phyloP scores from a whole-genome alignment of 23 red algal species.

The Gracilaria caudata region DNA sequence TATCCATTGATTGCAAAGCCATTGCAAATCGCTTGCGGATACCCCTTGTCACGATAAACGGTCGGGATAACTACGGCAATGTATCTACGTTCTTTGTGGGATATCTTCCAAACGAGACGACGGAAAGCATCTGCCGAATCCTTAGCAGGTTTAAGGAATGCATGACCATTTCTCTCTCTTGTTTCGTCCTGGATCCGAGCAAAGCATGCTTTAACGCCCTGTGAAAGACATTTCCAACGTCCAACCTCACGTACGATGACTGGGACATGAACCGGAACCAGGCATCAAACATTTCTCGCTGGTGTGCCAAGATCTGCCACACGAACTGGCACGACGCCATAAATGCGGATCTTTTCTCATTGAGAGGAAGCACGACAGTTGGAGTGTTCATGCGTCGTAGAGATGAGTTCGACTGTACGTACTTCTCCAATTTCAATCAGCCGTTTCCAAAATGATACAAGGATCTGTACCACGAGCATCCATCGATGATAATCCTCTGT shows the following conservation, averaged over 20 bases:
- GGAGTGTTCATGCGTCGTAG: background rate
- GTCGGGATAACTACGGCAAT: background rate
- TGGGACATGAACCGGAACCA: background rate
- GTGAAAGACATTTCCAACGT: background rate
- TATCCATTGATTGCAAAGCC: slow-evolving; percentile 20
- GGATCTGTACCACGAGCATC: slow-evolving; percentile 17
- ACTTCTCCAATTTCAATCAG: background rate
- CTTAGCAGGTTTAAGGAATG: background rate
- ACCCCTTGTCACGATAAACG: slow-evolving; percentile 20
- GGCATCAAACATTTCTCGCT: background rate
- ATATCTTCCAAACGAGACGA: background rate
- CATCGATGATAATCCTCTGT: background rate
- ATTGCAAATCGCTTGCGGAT: background rate
- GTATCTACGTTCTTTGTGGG: slow-evolving; percentile 20
- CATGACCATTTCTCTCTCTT: background rate
- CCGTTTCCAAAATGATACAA: slow-evolving; percentile 11
- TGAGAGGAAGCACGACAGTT: background rate
- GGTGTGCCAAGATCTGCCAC: background rate
- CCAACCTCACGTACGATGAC: background rate
- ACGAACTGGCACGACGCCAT: background rate
- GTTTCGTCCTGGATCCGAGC: slow-evolving; percentile 2
- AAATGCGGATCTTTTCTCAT: background rate
- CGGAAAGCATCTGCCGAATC: background rate
- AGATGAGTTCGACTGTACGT: background rate
- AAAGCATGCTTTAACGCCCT: background rate